Evolutionary conservation across 768 basidiomycete genomes (phyloP).

Genomic region (Coprinopsis strossmayeri): DNA sequence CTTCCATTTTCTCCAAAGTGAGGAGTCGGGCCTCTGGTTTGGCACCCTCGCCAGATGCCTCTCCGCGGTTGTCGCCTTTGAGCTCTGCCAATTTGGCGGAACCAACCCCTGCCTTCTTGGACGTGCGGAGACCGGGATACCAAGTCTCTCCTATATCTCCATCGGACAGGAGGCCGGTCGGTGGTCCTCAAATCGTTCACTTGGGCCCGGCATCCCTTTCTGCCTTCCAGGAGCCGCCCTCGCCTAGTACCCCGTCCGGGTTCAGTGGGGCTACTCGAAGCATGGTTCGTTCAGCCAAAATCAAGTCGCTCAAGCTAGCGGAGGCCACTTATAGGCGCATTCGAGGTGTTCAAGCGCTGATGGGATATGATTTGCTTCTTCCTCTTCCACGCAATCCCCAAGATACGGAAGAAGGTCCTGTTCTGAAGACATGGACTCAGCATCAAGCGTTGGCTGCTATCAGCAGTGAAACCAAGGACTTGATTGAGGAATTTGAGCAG

Average conservation of each 20-base stretch:
- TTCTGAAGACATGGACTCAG: constrained; percentile 45
- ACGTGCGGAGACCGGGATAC: constrained; percentile 23
- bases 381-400: constrained; percentile 31
- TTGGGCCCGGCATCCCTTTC: constrained; percentile 46
- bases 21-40: constrained; percentile 37
- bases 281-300: constrained; percentile 31
- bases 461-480: constrained; percentile 45
- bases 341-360: constrained; percentile 50
- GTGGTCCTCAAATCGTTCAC: constrained; percentile 49
- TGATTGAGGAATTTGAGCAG: constrained; percentile 53
- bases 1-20: constrained; percentile 53
- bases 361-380: constrained; percentile 57
- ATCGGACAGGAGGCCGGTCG: constrained; percentile 18
- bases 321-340: constrained; percentile 55
- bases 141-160: constrained; percentile 24
- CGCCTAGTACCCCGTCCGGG: constrained; percentile 17
- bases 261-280: constrained; percentile 15
- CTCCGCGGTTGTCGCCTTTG: constrained; percentile 27
- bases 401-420: constrained; percentile 29
- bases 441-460: constrained; percentile 46
- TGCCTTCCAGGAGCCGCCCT: constrained; percentile 25
- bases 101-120: constrained; percentile 11
- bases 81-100: constrained; percentile 25
- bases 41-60: constrained; percentile 39
- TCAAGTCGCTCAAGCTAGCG: constrained; percentile 48